phyloP scores from a whole-genome alignment of 768 basidiomycete genomes.

The Trametes gibbosa region DNA sequence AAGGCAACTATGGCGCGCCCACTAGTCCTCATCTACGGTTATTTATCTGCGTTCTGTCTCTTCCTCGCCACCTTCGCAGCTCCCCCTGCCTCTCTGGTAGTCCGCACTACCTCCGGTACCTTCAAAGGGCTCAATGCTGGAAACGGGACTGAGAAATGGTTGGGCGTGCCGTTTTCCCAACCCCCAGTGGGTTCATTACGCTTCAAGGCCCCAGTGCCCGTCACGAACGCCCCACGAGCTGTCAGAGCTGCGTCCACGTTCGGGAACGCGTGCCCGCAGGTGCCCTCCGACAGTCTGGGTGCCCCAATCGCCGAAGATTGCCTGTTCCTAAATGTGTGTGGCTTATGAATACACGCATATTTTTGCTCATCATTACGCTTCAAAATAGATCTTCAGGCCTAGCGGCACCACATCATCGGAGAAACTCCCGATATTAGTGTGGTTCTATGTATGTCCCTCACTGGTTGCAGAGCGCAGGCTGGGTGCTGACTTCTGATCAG shows the following conservation, averaged over 20 bases:
- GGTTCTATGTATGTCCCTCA: constrained; percentile 29
- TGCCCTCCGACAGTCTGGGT: constrained; percentile 34
- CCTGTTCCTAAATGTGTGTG: constrained; percentile 47
- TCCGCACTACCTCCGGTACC: constrained; percentile 19
- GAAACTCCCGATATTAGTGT: constrained; percentile 30
- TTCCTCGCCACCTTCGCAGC: not conserved
- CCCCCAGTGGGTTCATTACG: constrained; percentile 53
- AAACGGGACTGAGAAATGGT: constrained; percentile 49
- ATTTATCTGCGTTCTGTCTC: not conserved
- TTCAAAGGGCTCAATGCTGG: constrained; percentile 11
- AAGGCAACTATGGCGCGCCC: too few relatives aligned
- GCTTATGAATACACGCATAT: not conserved
- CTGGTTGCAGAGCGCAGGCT: not conserved
- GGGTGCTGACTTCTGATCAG: constrained; percentile 26
- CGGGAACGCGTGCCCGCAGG: constrained; percentile 57
- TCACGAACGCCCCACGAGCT: constrained; percentile 30
- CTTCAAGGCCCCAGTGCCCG: constrained; percentile 50
- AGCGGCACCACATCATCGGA: constrained; percentile 15
- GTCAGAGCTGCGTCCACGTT: constrained; percentile 46
- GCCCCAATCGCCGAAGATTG: constrained; percentile 53
- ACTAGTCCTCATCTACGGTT: not conserved
- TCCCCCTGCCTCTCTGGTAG: constrained; percentile 3
- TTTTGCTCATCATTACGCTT: not conserved
- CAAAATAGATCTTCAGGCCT: constrained; percentile 27
- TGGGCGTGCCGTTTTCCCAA: constrained; percentile 57